Base-by-base conservation (phyloP, 306 rosid genomes). In the Quercus suber region DNA sequence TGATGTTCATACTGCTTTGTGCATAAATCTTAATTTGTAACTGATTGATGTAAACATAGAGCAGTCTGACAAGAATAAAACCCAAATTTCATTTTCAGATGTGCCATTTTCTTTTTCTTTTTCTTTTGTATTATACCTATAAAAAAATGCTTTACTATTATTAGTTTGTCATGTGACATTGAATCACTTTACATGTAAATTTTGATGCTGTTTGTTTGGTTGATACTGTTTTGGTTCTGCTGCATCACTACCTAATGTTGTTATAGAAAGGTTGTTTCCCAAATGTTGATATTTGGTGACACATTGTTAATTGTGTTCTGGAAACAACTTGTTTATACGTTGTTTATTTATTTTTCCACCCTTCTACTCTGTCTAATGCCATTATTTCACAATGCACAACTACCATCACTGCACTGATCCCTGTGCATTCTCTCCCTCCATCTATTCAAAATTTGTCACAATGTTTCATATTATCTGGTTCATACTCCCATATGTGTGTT, bases 221-320 rank as follows among this genome's bases (percentile, higher is more conserved):
- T 73, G 51, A 30, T 55, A 73, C 8, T 57, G 69, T 41, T 69
- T 18, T 78, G 49, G 58, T 80, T 56, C 74, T 45, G 31, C 80
- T 76, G 81, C 37, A 79, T 33, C 23, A 57, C 20, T 49, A 65
- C 68, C 55, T 76, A 69, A 65, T 19, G 10, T 67, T 67, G 49
- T 67, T 67, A 17, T 18, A 31, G 49, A 35, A 67, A 31, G 19
- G 71, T 35, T 33, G 70, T 67, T 33, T 31, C 27, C 15, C 15
- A 59, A 25, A 21, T 9, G 30, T 23, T 21, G 13, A 13, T 21
- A 5, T 21, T 59, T 59, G 18, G 25, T 1, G 33, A 23, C 18
- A 59, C 25, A 12, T 17, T 80, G 69, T 68, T 41, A 21, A 20
- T 27, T 53, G 37, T 65, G 55, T 55, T 57, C 41, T 30, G 31